Base-by-base conservation (phyloP, 352 stramenopile species). In the Pythium inflatum region DNA sequence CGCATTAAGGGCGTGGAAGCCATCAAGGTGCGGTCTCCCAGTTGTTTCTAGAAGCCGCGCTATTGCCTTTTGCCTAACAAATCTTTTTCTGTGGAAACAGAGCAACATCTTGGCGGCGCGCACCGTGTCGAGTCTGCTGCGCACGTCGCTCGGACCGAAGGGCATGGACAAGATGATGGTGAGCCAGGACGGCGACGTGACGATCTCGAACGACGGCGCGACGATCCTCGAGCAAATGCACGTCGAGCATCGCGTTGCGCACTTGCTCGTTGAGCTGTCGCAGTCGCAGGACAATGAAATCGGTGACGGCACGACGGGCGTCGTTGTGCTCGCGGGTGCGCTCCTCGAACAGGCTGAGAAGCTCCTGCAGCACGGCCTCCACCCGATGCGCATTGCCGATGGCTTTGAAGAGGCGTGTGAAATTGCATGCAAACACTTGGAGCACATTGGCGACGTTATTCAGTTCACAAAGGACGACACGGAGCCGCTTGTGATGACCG, bases 81-180 rank as follows among this genome's bases (percentile, higher is more conserved):
- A 56, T 16, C 16, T 43, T 43, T 9, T 9, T 43, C 36, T 9
- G 16, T 16, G 9, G 9, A 16, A 43, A 16, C 16, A 98, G 88
- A 98, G 97, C 64, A 99, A 99, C 79, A 99, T 99, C 80, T 72
- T 99, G 50, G 98, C 98, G 5, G 98, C 98, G 13, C 90, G 97
- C 43, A 98, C 93, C 18, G 98, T 99, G 62, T 98, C 97, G 11
- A 97, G 88, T 74, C 90, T 99, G 53, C 79, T 99, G 60, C 92
- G 98, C 33, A 99, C 97, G 25, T 99, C 97, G 28, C 85, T 99
- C 5, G 98, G 98, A 11, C 98, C 98, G 24, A 98, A 98, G 64
- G 96, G 94, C 77, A 98, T 99, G 93, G 97, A 99, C 88, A 99
- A 99, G 89, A 99, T 99, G 92, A 92, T 99, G 73, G 97, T 99